phyloP scores from a whole-genome alignment of 352 stramenopile species.

The Phytophthora crassamura region DNA sequence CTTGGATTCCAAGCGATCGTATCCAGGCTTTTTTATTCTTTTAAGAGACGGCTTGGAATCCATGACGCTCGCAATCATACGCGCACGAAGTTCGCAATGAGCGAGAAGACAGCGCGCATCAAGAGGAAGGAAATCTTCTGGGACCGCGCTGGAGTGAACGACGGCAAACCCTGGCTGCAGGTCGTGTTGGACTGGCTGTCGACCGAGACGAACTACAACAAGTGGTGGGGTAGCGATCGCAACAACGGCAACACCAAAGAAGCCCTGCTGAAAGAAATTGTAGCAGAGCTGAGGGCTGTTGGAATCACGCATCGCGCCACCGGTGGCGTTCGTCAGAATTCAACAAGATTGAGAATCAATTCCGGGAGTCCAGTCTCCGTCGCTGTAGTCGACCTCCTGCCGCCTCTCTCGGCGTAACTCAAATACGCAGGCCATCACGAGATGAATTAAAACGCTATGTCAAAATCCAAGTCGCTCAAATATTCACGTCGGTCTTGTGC shows the following conservation, averaged over 20 bases:
- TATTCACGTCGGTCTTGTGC: not conserved
- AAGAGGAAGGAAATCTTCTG: not conserved
- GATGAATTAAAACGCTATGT: not conserved
- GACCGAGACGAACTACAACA: not conserved
- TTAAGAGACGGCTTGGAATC: slow-evolving; percentile 7
- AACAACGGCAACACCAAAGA: slow-evolving; percentile 6
- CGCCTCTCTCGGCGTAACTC: not conserved
- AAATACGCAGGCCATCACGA: not conserved
- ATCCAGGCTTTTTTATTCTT: slow-evolving; percentile 4
- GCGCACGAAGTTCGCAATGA: not conserved
- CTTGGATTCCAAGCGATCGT: slow-evolving; percentile 12
- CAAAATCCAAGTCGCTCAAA: not conserved
- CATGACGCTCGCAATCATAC: not conserved
- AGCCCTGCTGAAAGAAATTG: slow-evolving; percentile 5
- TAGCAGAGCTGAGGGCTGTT: not conserved
- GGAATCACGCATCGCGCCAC: not conserved
- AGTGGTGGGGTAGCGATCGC: slow-evolving; percentile 2
- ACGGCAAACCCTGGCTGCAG: no score
- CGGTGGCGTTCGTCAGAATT: slow-evolving; percentile 3
- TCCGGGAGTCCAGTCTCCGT: not conserved
- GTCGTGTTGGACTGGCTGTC: no score
- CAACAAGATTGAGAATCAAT: not conserved
- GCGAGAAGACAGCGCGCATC: not conserved
- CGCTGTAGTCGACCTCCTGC: not conserved
- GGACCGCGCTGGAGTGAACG: no score